A percentile compares a stretch with the other conserved stretches of the same genome.
These are phyloP conservation scores for Lasiosphaeria hispida DNA, from an alignment of 495 filamentous ascomycete genomes.

Conservation along the genomic window DNA sequence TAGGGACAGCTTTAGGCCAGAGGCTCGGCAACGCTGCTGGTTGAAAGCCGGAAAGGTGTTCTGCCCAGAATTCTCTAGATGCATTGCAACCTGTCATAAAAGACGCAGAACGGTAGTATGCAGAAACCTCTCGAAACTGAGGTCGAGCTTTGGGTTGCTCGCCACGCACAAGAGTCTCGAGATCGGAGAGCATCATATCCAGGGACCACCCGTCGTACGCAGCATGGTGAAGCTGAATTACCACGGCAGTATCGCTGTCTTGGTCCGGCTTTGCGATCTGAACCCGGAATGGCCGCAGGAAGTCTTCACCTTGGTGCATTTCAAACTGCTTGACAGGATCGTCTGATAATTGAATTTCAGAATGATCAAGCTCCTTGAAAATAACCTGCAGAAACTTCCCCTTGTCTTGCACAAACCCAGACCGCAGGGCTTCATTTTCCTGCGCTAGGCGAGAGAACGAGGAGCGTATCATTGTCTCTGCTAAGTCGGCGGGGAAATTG, in stretches of 20 bases:
- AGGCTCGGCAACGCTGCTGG: slow-evolving; percentile 43
- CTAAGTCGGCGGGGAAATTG: slow-evolving; percentile 38
- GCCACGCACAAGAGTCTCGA: slow-evolving; percentile 44
- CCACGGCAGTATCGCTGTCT: slow-evolving; percentile 24
- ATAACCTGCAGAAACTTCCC: slow-evolving; percentile 59
- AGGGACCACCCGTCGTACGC: slow-evolving; percentile 85
- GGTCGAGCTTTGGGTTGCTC: slow-evolving; percentile 38
- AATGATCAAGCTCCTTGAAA: slow-evolving; percentile 49
- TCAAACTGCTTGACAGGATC: slow-evolving; percentile 27
- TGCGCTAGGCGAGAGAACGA: slow-evolving; percentile 50
- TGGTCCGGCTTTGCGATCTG: slow-evolving; percentile 38
- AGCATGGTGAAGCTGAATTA: slow-evolving; percentile 67
- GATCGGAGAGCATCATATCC: slow-evolving; percentile 66
- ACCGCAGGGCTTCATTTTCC: slow-evolving; percentile 63
- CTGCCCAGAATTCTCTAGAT: slow-evolving; percentile 55
- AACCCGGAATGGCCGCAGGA: slow-evolving; percentile 58
- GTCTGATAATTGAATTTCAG: slow-evolving; percentile 35
- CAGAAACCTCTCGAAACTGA: slow-evolving; percentile 48
- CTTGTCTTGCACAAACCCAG: slow-evolving; percentile 60
- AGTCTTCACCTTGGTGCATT: slow-evolving; percentile 29
- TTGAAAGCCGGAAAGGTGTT: slow-evolving; percentile 45
- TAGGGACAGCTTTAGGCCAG: slow-evolving; percentile 10
- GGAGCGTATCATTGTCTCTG: slow-evolving; percentile 32
- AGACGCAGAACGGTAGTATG: slow-evolving; percentile 35
- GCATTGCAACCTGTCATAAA: slow-evolving; percentile 22